phyloP scores from a whole-genome alignment of 768 basidiomycete genomes.

The Kwoniella sp. region DNA sequence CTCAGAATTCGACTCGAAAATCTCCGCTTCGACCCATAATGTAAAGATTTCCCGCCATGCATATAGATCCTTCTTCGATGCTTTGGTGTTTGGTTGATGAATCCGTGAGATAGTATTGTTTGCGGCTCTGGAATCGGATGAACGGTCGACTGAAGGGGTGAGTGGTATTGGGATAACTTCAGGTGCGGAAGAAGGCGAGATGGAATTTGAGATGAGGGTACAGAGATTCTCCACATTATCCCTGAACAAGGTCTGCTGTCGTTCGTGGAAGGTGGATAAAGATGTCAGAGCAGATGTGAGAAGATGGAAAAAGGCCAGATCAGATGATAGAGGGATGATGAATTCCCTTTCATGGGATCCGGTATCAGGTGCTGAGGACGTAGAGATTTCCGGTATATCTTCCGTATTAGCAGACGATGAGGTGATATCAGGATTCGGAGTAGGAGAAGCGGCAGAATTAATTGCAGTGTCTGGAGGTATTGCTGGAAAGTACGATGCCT shows the following conservation, averaged over 20 bases:
- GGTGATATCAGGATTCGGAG: background rate
- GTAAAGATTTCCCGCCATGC: constrained; percentile 88
- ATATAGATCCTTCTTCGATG: constrained; percentile 66
- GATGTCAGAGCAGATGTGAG: constrained; percentile 63
- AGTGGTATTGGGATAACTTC: constrained; percentile 28
- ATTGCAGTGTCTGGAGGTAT: background rate
- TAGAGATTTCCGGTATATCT: constrained; percentile 8
- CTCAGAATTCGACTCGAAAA: constrained; percentile 77
- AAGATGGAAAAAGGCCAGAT: constrained; percentile 76
- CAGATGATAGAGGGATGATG: constrained; percentile 76
- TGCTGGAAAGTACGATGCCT: background rate
- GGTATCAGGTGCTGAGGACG: constrained; percentile 53
- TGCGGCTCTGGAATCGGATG: constrained; percentile 50
- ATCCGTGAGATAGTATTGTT: background rate
- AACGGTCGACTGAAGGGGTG: constrained; percentile 13
- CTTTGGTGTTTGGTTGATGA: constrained; percentile 36
- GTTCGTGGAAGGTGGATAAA: constrained; percentile 59
- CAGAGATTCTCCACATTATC: constrained; percentile 60
- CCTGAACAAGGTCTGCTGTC: constrained; percentile 62
- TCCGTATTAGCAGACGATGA: background rate
- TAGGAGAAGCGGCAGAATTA: background rate
- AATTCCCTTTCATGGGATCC: constrained; percentile 61
- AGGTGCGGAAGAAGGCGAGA: constrained; percentile 27
- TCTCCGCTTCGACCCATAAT: constrained; percentile 78
- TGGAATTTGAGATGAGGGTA: constrained; percentile 50